Conservation (phyloP, 768 basidiomycete genomes). For the Tricholoma sp. region DNA sequence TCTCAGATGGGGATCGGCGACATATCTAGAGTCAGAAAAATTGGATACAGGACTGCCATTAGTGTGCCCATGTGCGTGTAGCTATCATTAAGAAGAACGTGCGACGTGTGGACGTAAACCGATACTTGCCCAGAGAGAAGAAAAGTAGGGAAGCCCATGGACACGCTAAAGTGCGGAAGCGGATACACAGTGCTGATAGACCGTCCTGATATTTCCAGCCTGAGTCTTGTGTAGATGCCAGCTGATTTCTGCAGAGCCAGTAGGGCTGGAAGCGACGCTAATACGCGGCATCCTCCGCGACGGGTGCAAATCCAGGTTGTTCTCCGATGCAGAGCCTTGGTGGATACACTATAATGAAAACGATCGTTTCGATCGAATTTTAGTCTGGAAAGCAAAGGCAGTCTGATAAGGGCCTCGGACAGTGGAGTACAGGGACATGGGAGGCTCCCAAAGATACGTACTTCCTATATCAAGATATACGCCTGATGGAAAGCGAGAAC, state of each 20-base stretch:
- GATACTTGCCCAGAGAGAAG: conserved; percentile 1
- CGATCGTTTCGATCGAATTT: neutral
- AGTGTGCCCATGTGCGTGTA: neutral
- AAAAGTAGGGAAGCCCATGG: neutral
- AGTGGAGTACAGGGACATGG: neutral
- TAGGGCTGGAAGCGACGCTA: neutral
- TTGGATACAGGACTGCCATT: neutral
- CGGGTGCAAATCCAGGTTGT: neutral
- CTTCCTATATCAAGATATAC: neutral
- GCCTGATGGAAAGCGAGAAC: conserved; percentile 1
- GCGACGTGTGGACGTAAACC: conserved; percentile 1
- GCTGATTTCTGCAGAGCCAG: neutral
- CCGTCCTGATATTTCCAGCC: neutral
- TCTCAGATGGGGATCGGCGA: neutral
- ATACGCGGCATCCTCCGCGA: neutral
- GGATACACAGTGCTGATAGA: conserved; percentile 1
- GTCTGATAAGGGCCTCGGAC: neutral
- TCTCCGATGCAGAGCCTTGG: neutral
- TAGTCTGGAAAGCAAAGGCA: neutral
- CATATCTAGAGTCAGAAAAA: neutral
- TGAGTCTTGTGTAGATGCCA: neutral
- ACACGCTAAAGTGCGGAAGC: neutral
- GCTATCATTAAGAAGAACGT: neutral
- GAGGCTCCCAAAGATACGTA: neutral
- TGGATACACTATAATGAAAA: neutral